phyloP scores from a whole-genome alignment of 805 yeast genomes.

The Yamadazyma kitorensis region DNA sequence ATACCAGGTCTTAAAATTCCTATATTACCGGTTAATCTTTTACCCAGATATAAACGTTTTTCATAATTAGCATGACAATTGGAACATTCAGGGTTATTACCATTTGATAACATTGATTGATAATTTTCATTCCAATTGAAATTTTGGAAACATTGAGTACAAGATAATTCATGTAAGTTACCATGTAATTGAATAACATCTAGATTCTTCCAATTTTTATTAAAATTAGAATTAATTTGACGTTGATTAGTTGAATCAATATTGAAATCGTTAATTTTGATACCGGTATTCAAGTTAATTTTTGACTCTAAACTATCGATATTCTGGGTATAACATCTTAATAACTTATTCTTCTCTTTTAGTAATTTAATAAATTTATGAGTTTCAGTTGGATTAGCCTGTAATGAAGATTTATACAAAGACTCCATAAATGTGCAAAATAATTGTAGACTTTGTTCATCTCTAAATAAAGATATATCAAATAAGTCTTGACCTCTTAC shows the following conservation, averaged over 20 bases:
- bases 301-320: conserved; percentile 83
- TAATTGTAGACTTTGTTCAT: conserved; percentile 59
- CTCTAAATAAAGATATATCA: conserved; percentile 78
- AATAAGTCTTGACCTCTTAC: conserved; percentile 88
- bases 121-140: conserved; percentile 61
- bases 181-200: conserved; percentile 93
- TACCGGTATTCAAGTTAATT: conserved; percentile 62
- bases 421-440: conserved; percentile 90
- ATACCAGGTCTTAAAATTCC: conserved; percentile 87
- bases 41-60: conserved; percentile 63
- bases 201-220: conserved; percentile 54
- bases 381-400: conserved; percentile 79
- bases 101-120: conserved; percentile 48
- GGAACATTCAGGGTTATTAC: conserved; percentile 76
- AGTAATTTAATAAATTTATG: conserved; percentile 69
- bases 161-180: conserved; percentile 69
- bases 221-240: conserved; percentile 16
- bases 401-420: conserved; percentile 58
- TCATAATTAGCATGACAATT: conserved; percentile 57
- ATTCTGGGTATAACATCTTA: conserved; percentile 92
- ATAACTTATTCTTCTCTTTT: conserved; percentile 60
- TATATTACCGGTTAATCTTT: conserved; percentile 63
- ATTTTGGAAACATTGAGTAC: conserved; percentile 64
- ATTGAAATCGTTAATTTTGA: conserved; percentile 30
- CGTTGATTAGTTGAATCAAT: conserved; percentile 15